Percentiles rank a stretch among this genome's conserved stretches.
These are phyloP conservation scores for Chrysoporthe cubensis DNA, from an alignment of 2,329 filamentous ascomycete species.

Conservation along the genomic window DNA sequence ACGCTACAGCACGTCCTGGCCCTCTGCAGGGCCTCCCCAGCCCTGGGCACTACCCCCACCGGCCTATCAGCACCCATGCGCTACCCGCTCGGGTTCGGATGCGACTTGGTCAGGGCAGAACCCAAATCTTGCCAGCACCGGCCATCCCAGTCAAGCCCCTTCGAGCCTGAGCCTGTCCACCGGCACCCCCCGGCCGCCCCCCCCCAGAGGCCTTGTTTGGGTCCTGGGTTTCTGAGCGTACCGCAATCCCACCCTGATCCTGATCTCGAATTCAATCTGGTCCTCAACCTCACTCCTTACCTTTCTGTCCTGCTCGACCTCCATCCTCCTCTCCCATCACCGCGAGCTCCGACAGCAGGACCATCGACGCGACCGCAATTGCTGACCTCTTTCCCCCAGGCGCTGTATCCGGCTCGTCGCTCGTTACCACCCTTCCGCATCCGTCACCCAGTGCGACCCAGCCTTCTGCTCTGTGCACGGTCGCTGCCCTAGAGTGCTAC, in stretches of 20 bases:
- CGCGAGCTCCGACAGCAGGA: not conserved
- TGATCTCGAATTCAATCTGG: slow-evolving; percentile 11
- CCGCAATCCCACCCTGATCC: slow-evolving; percentile 22
- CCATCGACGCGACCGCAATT: slow-evolving; percentile 10
- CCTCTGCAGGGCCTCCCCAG: not conserved
- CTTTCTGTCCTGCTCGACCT: slow-evolving; percentile 11
- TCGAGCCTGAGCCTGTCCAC: slow-evolving; percentile 8
- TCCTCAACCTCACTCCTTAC: slow-evolving; percentile 19
- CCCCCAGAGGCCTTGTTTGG: not conserved
- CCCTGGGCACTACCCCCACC: slow-evolving; percentile 1
- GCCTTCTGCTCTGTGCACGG: slow-evolving; percentile 15
- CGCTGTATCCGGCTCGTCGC: slow-evolving; percentile 27
- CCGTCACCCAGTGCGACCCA: slow-evolving; percentile 18
- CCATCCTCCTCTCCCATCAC: slow-evolving; percentile 14
- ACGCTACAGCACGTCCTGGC: slow-evolving; percentile 16
- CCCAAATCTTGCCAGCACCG: slow-evolving; percentile 12
- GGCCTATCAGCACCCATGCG: slow-evolving; percentile 24
- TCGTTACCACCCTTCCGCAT: slow-evolving; percentile 23
- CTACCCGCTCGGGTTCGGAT: slow-evolving; percentile 3
- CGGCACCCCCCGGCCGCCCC: not conserved
- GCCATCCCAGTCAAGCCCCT: slow-evolving; percentile 10
- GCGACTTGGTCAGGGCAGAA: slow-evolving; percentile 14
- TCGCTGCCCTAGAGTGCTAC: not conserved
- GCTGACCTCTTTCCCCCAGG: slow-evolving; percentile 26
- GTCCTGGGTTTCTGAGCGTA: slow-evolving; percentile 4